Conservation (phyloP, 805 yeast genomes). For the Komagataella pseudopastoris region DNA sequence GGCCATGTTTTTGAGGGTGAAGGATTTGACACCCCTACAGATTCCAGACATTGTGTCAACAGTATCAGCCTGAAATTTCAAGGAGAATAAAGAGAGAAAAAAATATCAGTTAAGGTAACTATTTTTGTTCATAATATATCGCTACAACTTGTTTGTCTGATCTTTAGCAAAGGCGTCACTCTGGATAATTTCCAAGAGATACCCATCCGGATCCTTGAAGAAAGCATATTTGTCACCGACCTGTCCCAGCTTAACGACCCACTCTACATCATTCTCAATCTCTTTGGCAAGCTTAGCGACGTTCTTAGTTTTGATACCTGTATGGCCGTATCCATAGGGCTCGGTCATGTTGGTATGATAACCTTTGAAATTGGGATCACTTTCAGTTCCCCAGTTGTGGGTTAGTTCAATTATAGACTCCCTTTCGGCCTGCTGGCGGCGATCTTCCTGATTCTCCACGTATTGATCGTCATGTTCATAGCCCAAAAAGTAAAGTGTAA, state of each 20-base stretch:
- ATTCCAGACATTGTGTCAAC: constrained; percentile 92
- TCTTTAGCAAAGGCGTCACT: constrained; percentile 11
- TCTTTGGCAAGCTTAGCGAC: constrained; percentile 39
- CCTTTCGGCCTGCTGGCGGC: constrained; percentile 22
- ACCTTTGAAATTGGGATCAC: constrained; percentile 50
- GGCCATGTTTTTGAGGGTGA: constrained; percentile 95
- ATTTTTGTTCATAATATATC: not conserved
- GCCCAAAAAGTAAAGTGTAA: constrained; percentile 78
- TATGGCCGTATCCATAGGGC: constrained; percentile 79
- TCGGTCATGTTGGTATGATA: constrained; percentile 66
- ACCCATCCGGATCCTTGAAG: constrained; percentile 83
- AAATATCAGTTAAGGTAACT: not conserved
- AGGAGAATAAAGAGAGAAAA: not conserved
- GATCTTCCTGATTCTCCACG: constrained; percentile 26
- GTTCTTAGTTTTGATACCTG: constrained; percentile 57
- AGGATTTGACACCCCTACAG: constrained; percentile 78
- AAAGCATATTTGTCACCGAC: constrained; percentile 55
- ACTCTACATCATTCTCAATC: constrained; percentile 16
- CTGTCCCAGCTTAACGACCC: not conserved
- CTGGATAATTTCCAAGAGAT: constrained; percentile 63
- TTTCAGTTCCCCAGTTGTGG: constrained; percentile 92
- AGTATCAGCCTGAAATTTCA: constrained; percentile 63
- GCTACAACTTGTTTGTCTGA: not conserved
- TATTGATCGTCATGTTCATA: constrained; percentile 36
- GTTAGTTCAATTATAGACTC: constrained; percentile 82